Evolutionary conservation across 345 rosid genomes (phyloP), one percentile per base, ranked within the genome.

Genomic region (Eucalyptus grandis): DNA sequence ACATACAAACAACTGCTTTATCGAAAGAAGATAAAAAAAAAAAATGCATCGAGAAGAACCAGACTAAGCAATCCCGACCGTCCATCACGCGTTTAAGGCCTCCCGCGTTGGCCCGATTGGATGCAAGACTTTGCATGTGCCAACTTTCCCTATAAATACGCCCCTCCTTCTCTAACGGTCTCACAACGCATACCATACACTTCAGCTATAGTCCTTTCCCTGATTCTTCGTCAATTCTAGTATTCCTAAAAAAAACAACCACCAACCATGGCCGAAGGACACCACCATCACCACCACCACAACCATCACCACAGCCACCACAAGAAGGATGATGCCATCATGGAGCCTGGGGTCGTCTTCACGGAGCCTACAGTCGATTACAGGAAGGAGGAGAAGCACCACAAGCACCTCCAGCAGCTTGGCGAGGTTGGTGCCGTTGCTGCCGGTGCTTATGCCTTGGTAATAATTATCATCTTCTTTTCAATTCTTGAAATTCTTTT

Each of bases 381-480:
- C 89, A 82, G 51, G 88, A 91, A 93, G 92, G 94, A 95, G 90
- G 95, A 94, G 92, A 95, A 94, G 92, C 95, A 95, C 89, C 97
- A 95, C 93, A 93, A 93, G 89, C 93, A 92, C 87, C 95, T 86
- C 47, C 95, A 95, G 91, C 95, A 94, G 77, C 67, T 91, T 1
- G 94, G 95, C 1, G 95, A 92, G 90, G 47, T 94, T 1, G 96
- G 94, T 2, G 62, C 93, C 6, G 91, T 86, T 3, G 90, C 92
- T 6, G 95, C 96, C 14, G 94, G 94, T 17, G 93, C 94, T 88
- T 95, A 43, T 88, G 95, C 95, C 19, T 40, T 93, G 95, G 97
- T 95, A 94, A 69, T 34, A 30, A 86, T 62, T 37, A 27, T 5
- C 31, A 17, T 31, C 37, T 22, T 49, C 14, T 69, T 49, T 2